Percentiles rank a stretch among this genome's conserved stretches.
Conservation (phyloP, 192 early-diverging fungal genomes). For the Coemansia sp. region DNA sequence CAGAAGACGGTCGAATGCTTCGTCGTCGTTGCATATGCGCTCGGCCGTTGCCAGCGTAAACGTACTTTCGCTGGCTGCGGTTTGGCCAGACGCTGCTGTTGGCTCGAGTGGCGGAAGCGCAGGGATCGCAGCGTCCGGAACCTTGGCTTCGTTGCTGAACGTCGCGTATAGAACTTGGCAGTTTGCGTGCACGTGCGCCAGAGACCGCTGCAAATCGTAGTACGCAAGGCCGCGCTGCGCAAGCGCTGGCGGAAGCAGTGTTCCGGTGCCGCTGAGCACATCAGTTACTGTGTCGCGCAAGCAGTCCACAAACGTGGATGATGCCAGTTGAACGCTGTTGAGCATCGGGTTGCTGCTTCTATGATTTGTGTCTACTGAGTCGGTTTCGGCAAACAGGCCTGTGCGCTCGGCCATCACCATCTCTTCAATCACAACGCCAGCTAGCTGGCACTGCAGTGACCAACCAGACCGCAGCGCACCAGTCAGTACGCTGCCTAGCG, state of each 20-base stretch:
- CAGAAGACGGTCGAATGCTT: slow-evolving; percentile 54
- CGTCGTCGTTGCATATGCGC: slow-evolving; percentile 38
- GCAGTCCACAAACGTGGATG: slow-evolving; percentile 54
- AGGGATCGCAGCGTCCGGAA: neutral
- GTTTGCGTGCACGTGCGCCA: slow-evolving; percentile 5
- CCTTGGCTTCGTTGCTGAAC: slow-evolving; percentile 40
- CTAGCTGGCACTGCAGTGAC: slow-evolving; percentile 77
- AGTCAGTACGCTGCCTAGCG: slow-evolving; percentile 58
- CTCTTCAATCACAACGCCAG: slow-evolving; percentile 76
- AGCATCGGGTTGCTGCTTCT: no score
- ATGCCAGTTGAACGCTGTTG: slow-evolving; percentile 11
- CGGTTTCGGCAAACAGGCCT: slow-evolving; percentile 13
- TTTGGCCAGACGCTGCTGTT: neutral
- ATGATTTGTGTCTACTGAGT: no score
- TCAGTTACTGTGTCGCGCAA: slow-evolving; percentile 63
- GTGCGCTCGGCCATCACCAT: slow-evolving; percentile 62
- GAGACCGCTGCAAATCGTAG: slow-evolving; percentile 4
- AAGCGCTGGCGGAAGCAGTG: neutral
- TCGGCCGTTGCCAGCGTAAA: slow-evolving; percentile 63
- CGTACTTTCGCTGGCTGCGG: neutral
- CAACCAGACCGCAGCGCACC: slow-evolving; percentile 67
- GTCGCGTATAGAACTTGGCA: slow-evolving; percentile 22
- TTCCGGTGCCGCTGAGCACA: slow-evolving; percentile 13
- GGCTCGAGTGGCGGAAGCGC: neutral
- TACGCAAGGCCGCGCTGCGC: slow-evolving; percentile 2